These are phyloP conservation scores for Gnomoniopsis sp. DNA, from an alignment of 2,329 filamentous ascomycete genomes.

Conservation along the genomic window DNA sequence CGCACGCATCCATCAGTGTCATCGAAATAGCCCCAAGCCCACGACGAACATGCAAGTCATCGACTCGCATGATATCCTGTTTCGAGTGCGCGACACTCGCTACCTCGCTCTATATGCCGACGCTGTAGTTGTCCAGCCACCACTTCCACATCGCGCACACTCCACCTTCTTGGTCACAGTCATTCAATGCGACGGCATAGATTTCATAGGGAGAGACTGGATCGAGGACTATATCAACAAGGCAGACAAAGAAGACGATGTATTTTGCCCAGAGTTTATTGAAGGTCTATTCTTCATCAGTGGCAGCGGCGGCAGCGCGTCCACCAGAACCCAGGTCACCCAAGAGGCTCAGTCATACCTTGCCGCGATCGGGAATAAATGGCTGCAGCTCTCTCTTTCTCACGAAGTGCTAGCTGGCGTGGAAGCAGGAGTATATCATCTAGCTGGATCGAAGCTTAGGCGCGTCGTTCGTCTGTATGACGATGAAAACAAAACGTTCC, in stretches of 20 bases:
- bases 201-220: background rate
- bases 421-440: background rate
- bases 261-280: background rate
- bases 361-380: background rate
- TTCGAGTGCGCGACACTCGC: background rate
- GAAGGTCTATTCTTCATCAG: background rate
- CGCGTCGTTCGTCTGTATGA: background rate
- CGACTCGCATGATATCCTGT: background rate
- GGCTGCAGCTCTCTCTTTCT: background rate
- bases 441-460: background rate
- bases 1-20: background rate
- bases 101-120: background rate
- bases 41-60: background rate
- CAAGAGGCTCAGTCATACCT: background rate
- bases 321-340: background rate
- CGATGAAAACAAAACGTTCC: background rate
- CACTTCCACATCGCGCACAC: background rate
- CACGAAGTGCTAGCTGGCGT: background rate
- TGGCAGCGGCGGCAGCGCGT: background rate
- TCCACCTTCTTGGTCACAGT: background rate
- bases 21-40: background rate
- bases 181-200: background rate
- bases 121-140: background rate
- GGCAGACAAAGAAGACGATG: background rate
- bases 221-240: background rate